Evolutionary conservation across 176 grass and related monocot genomes (phyloP).

Genomic region (Luzula sylvatica): DNA sequence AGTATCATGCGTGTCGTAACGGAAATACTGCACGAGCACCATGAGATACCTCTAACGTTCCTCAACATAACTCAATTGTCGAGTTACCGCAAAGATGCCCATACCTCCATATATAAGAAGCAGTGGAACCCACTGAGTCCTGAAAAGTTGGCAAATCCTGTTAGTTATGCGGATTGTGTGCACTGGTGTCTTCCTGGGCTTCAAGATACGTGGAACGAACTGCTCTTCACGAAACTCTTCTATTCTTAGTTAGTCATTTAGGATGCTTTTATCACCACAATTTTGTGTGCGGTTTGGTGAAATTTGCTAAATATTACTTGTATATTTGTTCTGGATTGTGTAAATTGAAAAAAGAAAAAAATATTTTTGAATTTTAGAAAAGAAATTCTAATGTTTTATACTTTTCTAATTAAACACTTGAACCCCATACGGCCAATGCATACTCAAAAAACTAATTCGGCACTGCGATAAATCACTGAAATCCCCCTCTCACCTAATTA

Average conservation of each 20-base stretch:
- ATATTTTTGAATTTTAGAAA: too few relatives aligned
- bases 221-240: conserved; percentile 22
- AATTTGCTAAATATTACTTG: too few relatives aligned
- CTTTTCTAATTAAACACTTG: too few relatives aligned
- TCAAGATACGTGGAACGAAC: conserved; percentile 34
- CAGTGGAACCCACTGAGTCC: not conserved
- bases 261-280: too few relatives aligned
- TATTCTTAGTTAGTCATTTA: not conserved
- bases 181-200: conserved; percentile 34
- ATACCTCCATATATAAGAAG: conserved; percentile 31
- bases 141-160: conserved; percentile 12
- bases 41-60: conserved; percentile 35
- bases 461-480: too few relatives aligned
- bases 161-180: conserved; percentile 27
- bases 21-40: conserved; percentile 36
- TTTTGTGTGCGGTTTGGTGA: not conserved
- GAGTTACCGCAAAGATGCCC: conserved; percentile 24
- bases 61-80: conserved; percentile 33
- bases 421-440: too few relatives aligned
- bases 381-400: too few relatives aligned
- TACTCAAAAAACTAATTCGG: too few relatives aligned
- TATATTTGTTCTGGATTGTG: too few relatives aligned
- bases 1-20: conserved; percentile 49
- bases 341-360: too few relatives aligned
- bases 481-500: too few relatives aligned